Base-by-base conservation (phyloP, 1,284 basidiomycete genomes). In the Boletus smithii region DNA sequence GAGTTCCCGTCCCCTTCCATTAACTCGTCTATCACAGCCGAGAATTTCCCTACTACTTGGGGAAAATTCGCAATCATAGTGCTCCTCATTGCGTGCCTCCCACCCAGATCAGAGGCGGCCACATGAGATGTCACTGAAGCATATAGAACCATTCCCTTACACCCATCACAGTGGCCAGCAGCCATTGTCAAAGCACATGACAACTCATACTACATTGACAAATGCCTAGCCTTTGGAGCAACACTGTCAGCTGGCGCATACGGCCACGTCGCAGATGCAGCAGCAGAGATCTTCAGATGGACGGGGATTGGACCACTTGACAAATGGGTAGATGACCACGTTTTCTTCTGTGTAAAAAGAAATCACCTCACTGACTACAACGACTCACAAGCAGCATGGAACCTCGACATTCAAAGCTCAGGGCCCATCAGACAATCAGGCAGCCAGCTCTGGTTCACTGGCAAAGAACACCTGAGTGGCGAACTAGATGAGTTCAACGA, bases 401-500 rank as follows among this genome's bases (percentile, higher is more conserved):
- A n/a, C n/a, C n/a, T n/a, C n/a, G n/a, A n/a, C n/a, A n/a, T n/a
- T n/a, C n/a, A n/a, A n/a, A n/a, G n/a, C n/a, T n/a, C n/a, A n/a
- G n/a, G n/a, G n/a, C n/a, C n/a, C n/a, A n/a, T n/a, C n/a, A n/a
- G n/a, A n/a, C n/a, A n/a, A n/a, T n/a, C n/a, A n/a, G n/a, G n/a
- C n/a, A n/a, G n/a, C n/a, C n/a, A n/a, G n/a, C 8, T 38, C 0
- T 42, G 40, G 39, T 50, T 27, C 3, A 4, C 6, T 4, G 41
- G 41, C 3, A 1, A 3, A 0, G 2, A 2, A 2, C 11, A 7
- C 1, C 5, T 4, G 1, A 11, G 36, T 24, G 30, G n/a, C 1
- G 0, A 1, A 0, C 9, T 1, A 1, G 24, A 44, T 0, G 38
- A 53, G 14, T 41, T 34, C 40, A 53, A 14, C 5, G 13, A 50